Base-by-base conservation (phyloP, 2,329 filamentous ascomycete species). In the Cordyceps fumosorosea region DNA sequence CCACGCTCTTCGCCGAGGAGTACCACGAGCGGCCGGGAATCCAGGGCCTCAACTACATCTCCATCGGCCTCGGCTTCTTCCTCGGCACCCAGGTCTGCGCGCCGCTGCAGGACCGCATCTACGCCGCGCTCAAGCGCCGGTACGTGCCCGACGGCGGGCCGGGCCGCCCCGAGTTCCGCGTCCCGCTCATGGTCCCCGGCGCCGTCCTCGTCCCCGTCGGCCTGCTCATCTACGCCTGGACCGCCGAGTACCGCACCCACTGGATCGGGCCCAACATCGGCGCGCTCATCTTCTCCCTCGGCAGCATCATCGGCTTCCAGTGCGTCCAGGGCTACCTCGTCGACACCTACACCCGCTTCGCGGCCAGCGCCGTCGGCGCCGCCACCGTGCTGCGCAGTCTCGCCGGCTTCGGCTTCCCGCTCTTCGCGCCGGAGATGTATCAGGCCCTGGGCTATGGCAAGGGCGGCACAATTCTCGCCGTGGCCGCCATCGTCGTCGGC, bases 21-120 rank as follows among this genome's bases (percentile, higher is more conserved):
- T 80, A 87, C 40, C 81, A 82, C 53, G 88, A 86, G 84, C 76
- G 78, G 44, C 73, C 74, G 2, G 72, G 89, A 0, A 73, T 79
- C 14, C 78, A 81, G 12, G 67, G 69, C 16, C 66, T 73, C 29
- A 69, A 71, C 55, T 73, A 72, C 65, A 63, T 73, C 51, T 70
- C 69, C 42, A 64, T 72, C 44, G 67, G 67, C 16, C 40, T 72
- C 11, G 71, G 71, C 60, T 68, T 67, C 64, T 65, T 70, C 57
- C 54, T 70, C 29, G 71, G 70, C 51, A 68, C 77, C 0, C 72
- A 76, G 60, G 64, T 75, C 12, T 75, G 76, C 50, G 78, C 77
- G 0, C 75, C 72, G 5, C 67, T 81, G 22, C 77, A 79, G 56
- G 81, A 83, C 66, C 72, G 75, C 34, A 73, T 79, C 52, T 80